Evolutionary conservation across 345 rosid genomes (phyloP), one percentile per base, ranked within the genome.

Genomic region (Syzygium jambos): DNA sequence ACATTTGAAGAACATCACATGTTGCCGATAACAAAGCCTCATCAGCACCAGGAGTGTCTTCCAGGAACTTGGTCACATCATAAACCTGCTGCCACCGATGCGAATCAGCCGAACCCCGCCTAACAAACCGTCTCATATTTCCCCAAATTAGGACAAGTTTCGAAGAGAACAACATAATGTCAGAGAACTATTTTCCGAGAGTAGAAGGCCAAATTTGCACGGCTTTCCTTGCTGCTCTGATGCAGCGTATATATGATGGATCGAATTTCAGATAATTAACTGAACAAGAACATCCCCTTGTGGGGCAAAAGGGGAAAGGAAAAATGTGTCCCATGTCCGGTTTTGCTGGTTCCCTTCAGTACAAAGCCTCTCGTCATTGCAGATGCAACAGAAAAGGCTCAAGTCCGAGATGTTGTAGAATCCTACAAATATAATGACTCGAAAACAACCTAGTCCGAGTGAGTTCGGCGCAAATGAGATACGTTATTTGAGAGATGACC

Each of bases 41-140:
- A 73, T 92, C 93, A 2, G 93, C 92, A 27, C 96, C 93, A n/a
- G 95, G 96, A 87, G 90, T 94, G 84, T 93, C 93, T 85, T 93
- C 94, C 90, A 93, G 87, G 85, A 94, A 94, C 54, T 89, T 88
- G 55, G 93, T 91, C 88, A 92, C 93, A 65, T 94, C 90, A 54
- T 93, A 93, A 23, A 93, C 95, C 95, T 91, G 84, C 65, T 27
- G 27, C 80, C 13, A 55, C 34, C 19, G 9, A 22, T 12, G 19
- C 46, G 6, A 55, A 84, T 29, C 19, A 84, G 85, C 30, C 2
- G 13, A n/a, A 52, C 4, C 22, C 54, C 38, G 49, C 30, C 87
- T 56, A 65, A n/a, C 55, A n/a, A 23, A 25, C 54, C 30, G 0
- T 13, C 22, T 55, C 12, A 8, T 5, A 29, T 34, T 9, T 52